phyloP scores from a whole-genome alignment of 768 basidiomycete genomes.

The Agaricus subrufescens region DNA sequence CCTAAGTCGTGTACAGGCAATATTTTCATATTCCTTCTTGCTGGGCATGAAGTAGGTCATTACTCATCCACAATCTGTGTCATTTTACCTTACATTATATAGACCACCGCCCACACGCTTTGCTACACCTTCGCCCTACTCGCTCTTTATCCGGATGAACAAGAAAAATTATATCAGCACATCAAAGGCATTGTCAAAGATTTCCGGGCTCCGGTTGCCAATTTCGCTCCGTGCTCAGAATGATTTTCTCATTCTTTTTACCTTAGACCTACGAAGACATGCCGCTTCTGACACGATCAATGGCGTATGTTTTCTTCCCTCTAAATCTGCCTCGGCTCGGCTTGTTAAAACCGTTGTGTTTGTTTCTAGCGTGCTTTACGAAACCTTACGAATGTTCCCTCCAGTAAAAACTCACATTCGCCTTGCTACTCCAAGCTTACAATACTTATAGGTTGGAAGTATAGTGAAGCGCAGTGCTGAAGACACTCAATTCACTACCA shows the following conservation, averaged over 20 bases:
- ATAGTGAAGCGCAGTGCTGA: slow-evolving; percentile 43
- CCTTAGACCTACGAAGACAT: slow-evolving; percentile 26
- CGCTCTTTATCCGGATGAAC: slow-evolving; percentile 39
- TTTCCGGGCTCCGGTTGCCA: slow-evolving; percentile 11
- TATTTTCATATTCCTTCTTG: slow-evolving; percentile 44
- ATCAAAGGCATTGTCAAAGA: slow-evolving; percentile 22
- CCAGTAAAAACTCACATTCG: slow-evolving; percentile 18
- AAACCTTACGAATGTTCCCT: slow-evolving; percentile 38
- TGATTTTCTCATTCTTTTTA: no score
- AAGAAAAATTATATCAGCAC: slow-evolving; percentile 38
- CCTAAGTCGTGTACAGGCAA: slow-evolving; percentile 23
- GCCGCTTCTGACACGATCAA: slow-evolving; percentile 23
- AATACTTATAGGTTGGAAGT: slow-evolving; percentile 23
- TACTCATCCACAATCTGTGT: neutral
- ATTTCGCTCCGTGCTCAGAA: no score
- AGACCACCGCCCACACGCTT: slow-evolving; percentile 37
- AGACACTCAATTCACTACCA: slow-evolving; percentile 35
- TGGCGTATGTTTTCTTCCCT: slow-evolving; percentile 21
- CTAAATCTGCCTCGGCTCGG: neutral
- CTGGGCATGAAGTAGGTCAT: slow-evolving; percentile 47
- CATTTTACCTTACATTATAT: neutral
- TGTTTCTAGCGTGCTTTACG: slow-evolving; percentile 31
- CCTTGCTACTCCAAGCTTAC: neutral
- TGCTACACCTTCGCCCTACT: slow-evolving; percentile 36
- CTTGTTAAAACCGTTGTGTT: neutral